Percentiles rank a stretch among this genome's conserved stretches.
phyloP scores from a whole-genome alignment of 2,329 filamentous ascomycete species.

The Epichloe gansuensis region DNA sequence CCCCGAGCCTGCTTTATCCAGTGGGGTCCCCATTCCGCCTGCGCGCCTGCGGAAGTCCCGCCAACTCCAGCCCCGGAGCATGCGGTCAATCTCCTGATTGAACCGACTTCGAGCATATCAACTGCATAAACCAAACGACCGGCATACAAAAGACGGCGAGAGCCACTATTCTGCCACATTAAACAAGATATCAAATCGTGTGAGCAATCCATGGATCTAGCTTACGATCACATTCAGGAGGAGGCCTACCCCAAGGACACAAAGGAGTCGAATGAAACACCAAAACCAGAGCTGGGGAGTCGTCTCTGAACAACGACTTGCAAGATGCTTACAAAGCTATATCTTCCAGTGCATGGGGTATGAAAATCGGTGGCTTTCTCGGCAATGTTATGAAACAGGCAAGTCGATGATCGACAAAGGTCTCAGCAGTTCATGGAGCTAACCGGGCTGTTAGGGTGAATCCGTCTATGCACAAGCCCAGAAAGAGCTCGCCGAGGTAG shows the following conservation, averaged over 20 bases:
- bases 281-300: slow-evolving; percentile 26
- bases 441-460: slow-evolving; percentile 48
- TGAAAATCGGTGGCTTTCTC: slow-evolving; percentile 75
- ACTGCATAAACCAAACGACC: neutral
- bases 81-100: neutral
- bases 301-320: slow-evolving; percentile 71
- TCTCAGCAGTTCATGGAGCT: neutral
- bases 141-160: neutral
- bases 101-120: neutral
- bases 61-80: neutral
- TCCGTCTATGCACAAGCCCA: slow-evolving; percentile 72
- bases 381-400: slow-evolving; percentile 90
- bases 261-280: slow-evolving; percentile 32
- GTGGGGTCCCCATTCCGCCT: too few species aligned
- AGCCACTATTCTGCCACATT: neutral
- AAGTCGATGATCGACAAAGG: slow-evolving; percentile 7
- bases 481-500: slow-evolving; percentile 70
- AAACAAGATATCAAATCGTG: neutral
- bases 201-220: slow-evolving; percentile 64
- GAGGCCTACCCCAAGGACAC: slow-evolving; percentile 54
- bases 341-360: slow-evolving; percentile 83
- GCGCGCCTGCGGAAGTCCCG: neutral
- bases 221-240: slow-evolving; percentile 94
- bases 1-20: too few species aligned
- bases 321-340: slow-evolving; percentile 94